phyloP scores from a whole-genome alignment of 768 basidiomycete genomes.

The Zangia roseola region DNA sequence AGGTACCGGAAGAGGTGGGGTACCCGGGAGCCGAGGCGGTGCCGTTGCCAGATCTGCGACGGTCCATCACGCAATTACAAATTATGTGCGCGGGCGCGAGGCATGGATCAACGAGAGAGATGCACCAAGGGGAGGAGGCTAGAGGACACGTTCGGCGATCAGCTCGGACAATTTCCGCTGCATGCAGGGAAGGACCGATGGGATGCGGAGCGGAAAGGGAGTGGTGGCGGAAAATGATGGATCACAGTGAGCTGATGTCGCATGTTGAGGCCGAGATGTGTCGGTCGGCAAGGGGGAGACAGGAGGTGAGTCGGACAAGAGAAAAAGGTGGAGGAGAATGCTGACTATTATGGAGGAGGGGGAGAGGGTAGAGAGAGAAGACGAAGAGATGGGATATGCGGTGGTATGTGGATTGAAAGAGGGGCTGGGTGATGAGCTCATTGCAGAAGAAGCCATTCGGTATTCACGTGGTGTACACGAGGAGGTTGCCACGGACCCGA shows the following conservation, averaged over 20 bases:
- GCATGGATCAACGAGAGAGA: constrained; percentile 32
- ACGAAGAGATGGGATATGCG: constrained; percentile 58
- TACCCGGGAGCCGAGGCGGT: constrained; percentile 32
- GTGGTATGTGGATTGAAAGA: constrained; percentile 31
- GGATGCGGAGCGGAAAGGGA: constrained; percentile 15
- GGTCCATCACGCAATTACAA: constrained; percentile 63
- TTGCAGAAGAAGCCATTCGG: constrained; percentile 45
- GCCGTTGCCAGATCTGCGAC: constrained; percentile 57
- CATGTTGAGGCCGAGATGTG: constrained; percentile 53
- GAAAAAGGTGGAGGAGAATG: background rate
- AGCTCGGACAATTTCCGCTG: constrained; percentile 33
- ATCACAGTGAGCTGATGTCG: constrained; percentile 48
- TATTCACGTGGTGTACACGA: constrained; percentile 45
- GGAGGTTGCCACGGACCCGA: constrained; percentile 30
- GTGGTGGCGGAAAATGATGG: constrained; percentile 29
- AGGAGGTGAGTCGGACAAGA: constrained; percentile 39
- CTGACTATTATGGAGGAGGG: constrained; percentile 18
- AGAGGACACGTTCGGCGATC: constrained; percentile 29
- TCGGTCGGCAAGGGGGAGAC: constrained; percentile 31
- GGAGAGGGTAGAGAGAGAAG: constrained; percentile 35
- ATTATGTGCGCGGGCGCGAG: constrained; percentile 40
- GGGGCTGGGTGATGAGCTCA: constrained; percentile 45
- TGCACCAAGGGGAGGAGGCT: constrained; percentile 30
- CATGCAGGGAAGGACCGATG: constrained; percentile 21
- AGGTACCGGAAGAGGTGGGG: constrained; percentile 36